A percentile compares a stretch with the other conserved stretches of the same genome.
phyloP scores from a whole-genome alignment of 176 grass and related monocot genomes.

The Ensete glaucum region DNA sequence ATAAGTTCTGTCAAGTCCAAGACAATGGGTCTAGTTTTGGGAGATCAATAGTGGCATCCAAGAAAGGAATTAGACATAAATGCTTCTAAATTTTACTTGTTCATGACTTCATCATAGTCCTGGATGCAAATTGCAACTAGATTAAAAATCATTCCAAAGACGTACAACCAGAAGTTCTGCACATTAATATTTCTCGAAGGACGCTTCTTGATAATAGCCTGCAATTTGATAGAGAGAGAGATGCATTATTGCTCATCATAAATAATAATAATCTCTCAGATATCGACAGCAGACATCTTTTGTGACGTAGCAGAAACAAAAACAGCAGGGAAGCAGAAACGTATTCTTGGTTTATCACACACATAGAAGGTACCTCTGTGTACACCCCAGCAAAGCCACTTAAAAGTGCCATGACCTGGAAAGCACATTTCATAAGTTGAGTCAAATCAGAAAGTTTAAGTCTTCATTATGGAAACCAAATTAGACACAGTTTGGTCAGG shows the following conservation, averaged over 20 bases:
- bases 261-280: conserved; percentile 12
- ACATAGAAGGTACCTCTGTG: conserved; percentile 48
- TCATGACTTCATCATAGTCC: conserved; percentile 65
- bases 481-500: background rate
- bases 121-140: conserved; percentile 66
- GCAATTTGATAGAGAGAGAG: conserved; percentile 25
- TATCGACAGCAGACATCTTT: background rate
- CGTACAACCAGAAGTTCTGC: conserved; percentile 96
- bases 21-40: conserved; percentile 6
- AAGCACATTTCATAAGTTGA: conserved; percentile 5
- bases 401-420: conserved; percentile 78
- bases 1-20: background rate
- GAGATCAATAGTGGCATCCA: conserved; percentile 4
- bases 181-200: conserved; percentile 92
- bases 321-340: background rate
- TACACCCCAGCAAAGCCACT: conserved; percentile 95
- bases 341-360: conserved; percentile 5
- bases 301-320: too few relatives aligned
- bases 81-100: conserved; percentile 42
- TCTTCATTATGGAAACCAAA: background rate
- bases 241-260: background rate
- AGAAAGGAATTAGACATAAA: conserved; percentile 1
- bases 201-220: conserved; percentile 81
- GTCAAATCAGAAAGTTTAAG: background rate
- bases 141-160: conserved; percentile 91